Evolutionary conservation across 352 stramenopile species (phyloP), one percentile per base, ranked within the genome.

Genomic region (Halophytophthora polymorphica): DNA sequence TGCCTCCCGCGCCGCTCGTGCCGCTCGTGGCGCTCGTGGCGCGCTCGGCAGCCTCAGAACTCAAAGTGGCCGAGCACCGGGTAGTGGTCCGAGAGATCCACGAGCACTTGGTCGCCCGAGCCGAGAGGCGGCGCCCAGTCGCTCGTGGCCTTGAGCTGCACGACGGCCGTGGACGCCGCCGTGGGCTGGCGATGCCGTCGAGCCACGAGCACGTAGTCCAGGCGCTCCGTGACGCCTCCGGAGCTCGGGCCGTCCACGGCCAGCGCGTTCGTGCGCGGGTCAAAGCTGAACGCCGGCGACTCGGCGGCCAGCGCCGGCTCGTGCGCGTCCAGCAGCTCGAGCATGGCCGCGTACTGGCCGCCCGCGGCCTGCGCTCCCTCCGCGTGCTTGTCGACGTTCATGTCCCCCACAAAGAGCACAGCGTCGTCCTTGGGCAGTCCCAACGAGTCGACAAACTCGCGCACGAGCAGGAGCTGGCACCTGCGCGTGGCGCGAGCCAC

Each of bases 31-130:
- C n/a, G n/a, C n/a, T n/a, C n/a, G n/a, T n/a, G n/a, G n/a, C n/a
- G n/a, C n/a, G n/a, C n/a, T n/a, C n/a, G n/a, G n/a, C 25, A 31
- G 25, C 25, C 25, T 22, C 33, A 81, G 65, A 82, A 87, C 41
- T 69, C 51, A 11, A 89, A 67, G 42, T 89, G 69, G 13, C 49
- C 66, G 2, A 87, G 18, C 28, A 89, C 73, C 6, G 78, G 78
- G 47, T 86, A 89, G 40, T 89, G 78, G 37, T 89, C 78, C 17
- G 78, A 89, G 14, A 89, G 53, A 25, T 89, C 77, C 15, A 78
- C 48, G 12, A 84, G 64, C 21, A 70, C 50, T 50, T 76, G 61
- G 6, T 68, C 59, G 6, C 48, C 28, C 8, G 23, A 23, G 3
- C 58, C 45, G 18, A 42, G 40, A 6, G 64, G 28, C 19, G 63